These are phyloP conservation scores for Hemileia vastatrix DNA, from an alignment of 1,284 basidiomycete genomes.

Conservation along the genomic window DNA sequence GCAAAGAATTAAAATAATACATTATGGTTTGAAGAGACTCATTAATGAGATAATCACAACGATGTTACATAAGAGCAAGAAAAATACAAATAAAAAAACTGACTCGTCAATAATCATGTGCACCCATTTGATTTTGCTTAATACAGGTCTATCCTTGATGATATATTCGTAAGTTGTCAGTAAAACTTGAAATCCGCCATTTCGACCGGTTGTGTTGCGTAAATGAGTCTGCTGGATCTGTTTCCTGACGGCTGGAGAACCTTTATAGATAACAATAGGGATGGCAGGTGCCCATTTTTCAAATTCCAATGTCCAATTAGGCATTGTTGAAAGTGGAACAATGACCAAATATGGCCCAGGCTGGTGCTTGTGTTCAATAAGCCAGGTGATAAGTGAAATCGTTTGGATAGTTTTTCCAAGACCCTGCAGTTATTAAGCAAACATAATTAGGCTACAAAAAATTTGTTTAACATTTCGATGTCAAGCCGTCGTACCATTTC, in stretches of 20 bases:
- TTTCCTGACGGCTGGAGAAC: constrained; percentile 72
- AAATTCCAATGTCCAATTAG: constrained; percentile 96
- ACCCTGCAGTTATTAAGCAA: constrained; percentile 40
- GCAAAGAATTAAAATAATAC: constrained; percentile 44
- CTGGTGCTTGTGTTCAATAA: constrained; percentile 85
- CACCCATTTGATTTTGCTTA: constrained; percentile 90
- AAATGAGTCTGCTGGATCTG: constrained; percentile 53
- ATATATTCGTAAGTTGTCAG: constrained; percentile 99
- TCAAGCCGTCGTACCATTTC: constrained; percentile 46
- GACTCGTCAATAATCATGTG: constrained; percentile 97
- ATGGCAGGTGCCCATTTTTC: constrained; percentile 92
- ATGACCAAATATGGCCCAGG: constrained; percentile 94
- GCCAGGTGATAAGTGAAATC: constrained; percentile 88
- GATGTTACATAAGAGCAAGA: constrained; percentile 33
- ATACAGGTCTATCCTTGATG: constrained; percentile 86
- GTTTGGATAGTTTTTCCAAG: constrained; percentile 58
- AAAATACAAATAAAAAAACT: background rate
- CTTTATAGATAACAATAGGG: constrained; percentile 80
- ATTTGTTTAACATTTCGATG: constrained; percentile 15
- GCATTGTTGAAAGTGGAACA: constrained; percentile 94
- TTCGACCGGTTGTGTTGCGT: too few species aligned
- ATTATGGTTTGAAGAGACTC: background rate
- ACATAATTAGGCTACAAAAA: constrained; percentile 2
- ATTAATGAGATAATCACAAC: background rate
- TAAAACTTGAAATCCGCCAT: constrained; percentile 82